A percentile compares a stretch with the other conserved stretches of the same genome.
Evolutionary conservation across 108 stramenopile species (phyloP).

Genomic region (Fragilariopsis cylindrus): DNA sequence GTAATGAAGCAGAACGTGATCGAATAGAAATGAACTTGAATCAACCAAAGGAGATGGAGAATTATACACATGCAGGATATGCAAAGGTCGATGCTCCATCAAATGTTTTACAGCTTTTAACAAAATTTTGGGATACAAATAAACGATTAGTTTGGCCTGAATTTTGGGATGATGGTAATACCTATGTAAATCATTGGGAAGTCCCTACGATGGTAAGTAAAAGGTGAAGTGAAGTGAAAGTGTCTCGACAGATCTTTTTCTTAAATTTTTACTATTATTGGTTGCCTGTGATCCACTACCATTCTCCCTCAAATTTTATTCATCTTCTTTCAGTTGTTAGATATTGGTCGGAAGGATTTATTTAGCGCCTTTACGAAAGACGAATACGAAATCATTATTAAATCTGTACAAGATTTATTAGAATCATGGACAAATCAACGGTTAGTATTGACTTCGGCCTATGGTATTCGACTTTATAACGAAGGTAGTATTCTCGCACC

Average conservation of each 20-base stretch:
- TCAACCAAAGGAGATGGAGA: constrained; percentile 62
- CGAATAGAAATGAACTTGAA: constrained; percentile 63
- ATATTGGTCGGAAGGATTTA: constrained; percentile 29
- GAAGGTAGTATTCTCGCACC: constrained; percentile 74
- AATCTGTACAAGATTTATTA: constrained; percentile 44
- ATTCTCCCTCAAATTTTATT: too few relatives aligned
- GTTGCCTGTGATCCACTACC: too few relatives aligned
- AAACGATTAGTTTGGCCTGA: constrained; percentile 32
- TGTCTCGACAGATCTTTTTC: too few relatives aligned
- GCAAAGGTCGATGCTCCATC: constrained; percentile 61
- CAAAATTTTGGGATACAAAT: constrained; percentile 50
- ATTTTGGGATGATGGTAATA: constrained; percentile 68
- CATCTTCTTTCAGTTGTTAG: constrained; percentile 26
- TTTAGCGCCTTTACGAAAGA: constrained; percentile 22
- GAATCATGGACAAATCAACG: constrained; percentile 81
- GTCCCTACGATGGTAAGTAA: constrained; percentile 32
- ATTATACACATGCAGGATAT: constrained; percentile 75
- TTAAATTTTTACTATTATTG: too few relatives aligned
- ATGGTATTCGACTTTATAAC: constrained; percentile 91
- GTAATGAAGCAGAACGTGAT: constrained; percentile 50
- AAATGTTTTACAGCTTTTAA: constrained; percentile 32
- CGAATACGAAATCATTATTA: constrained; percentile 38
- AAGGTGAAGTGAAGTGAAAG: too few relatives aligned
- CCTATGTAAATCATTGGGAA: constrained; percentile 85
- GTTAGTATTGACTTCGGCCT: constrained; percentile 76